Base-by-base conservation (phyloP, 139 green algal species). In the Volvox reticuliferus region DNA sequence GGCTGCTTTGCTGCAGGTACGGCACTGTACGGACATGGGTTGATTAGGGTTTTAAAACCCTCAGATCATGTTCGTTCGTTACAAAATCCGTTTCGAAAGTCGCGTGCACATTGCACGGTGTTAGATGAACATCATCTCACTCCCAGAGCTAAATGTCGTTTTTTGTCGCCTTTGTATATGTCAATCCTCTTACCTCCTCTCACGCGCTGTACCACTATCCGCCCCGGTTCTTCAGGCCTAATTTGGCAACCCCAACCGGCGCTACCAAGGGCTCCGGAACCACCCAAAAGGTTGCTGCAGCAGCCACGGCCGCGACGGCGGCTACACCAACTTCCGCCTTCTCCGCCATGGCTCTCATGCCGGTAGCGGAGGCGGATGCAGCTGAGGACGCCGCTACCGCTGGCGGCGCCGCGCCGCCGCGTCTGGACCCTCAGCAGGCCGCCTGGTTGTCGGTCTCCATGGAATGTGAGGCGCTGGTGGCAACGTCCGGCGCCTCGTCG, bases 391-490 rank as follows among this genome's bases (percentile, higher is more conserved):
- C 35, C 5, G 50, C 16, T 44, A 44, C 26, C 12, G 22, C 78
- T 22, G 16, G 6, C 22, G 28, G 18, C 22, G 61, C 12, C 61
- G 2, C 18, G 18, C 16, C 33, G 65, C 16, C 33, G 22, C 6
- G 3, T 2, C 22, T 79, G 33, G 85, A 89, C 68, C 37, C 71
- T 13, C 2, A 30, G 12, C 37, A 93, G 87, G 33, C 91, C 26
- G 89, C 89, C 78, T 98, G 95, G 95, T 88, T 98, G 75, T 96
- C 93, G 84, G 76, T 97, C 21, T 91, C 89, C 9, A 91, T 97
- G 77, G 96, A 98, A 55, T 93, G 87, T 26, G 94, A 94, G 24
- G 79, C 85, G 69, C 93, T 97, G 75, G 79, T 88, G 67, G 77
- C 82, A 12, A 77, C 80, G 12, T 79, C 86, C 30, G 76, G 67